Evolutionary conservation across 306 rosid species (phyloP), one percentile per base, ranked within the genome.

Genomic region (Prunus davidiana): DNA sequence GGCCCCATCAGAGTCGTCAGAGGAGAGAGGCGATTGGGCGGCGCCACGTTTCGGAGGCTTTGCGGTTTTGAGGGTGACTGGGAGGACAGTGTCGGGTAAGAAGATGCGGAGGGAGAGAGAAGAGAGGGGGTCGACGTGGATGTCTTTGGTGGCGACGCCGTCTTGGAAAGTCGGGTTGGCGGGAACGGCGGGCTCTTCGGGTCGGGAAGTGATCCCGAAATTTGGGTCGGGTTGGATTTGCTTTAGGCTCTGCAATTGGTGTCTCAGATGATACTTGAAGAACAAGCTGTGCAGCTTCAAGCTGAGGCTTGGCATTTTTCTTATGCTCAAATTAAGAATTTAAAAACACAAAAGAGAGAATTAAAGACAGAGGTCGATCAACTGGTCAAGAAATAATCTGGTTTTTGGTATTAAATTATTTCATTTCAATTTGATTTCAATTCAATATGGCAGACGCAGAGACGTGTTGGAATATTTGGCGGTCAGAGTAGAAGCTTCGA

Each of bases 71-170:
- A 24, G 86, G 86, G 3, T 84, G 43, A 38, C 43, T 38, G 43
- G 60, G 19, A 90, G 90, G 8, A 88, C 93, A 1, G 98, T 86
- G 15, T 89, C 95, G 7, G 98, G 97, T 13, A 92, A 97, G 76
- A 94, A 91, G 68, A 94, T 94, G 80, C 97, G 87, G 28, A 94
- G 32, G 24, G 96, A 85, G 46, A 94, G 89, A 64, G 98, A 88
- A 1, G 98, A 85, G 4, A 84, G 72, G 12, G 96, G 78, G 52
- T 95, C 96, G 54, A 92, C 88, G 58, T 95, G 98, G 41, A 92
- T 88, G 69, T 95, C 97, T 28, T 95, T 95, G 27, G 97, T 92
- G 49, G 98, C 97, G 16, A 95, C 91, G 32, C 96, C 98, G 76
- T 93, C 89, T 62, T 84, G 55, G 78, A 95, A 95, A 22, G 93